Evolutionary conservation across 2,329 filamentous ascomycete species (phyloP).

Genomic region (Malbranchea zuffiana): DNA sequence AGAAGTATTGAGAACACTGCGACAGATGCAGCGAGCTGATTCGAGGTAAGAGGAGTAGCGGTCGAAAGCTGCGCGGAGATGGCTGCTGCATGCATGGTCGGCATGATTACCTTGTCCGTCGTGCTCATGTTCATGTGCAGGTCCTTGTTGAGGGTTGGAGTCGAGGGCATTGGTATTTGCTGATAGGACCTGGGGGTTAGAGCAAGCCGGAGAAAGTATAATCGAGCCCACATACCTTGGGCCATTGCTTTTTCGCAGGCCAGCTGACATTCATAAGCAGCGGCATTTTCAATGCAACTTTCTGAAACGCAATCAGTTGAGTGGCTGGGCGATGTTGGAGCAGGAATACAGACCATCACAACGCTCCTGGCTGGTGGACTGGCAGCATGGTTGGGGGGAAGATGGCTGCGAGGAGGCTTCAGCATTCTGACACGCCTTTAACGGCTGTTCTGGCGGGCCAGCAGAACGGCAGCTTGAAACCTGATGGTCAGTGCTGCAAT

Average conservation of each 20-base stretch:
- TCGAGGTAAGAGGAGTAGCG: slow-evolving; percentile 21
- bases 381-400: no score
- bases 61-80: slow-evolving; percentile 18
- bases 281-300: slow-evolving; percentile 10
- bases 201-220: no score
- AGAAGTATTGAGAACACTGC: slow-evolving; percentile 15
- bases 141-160: no score
- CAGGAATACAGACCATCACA: no score
- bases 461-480: no score
- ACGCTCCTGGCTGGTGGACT: no score
- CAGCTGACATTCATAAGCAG: slow-evolving; percentile 9
- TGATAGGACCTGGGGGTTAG: no score
- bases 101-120: slow-evolving; percentile 15
- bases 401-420: no score
- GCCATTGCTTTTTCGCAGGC: slow-evolving; percentile 5
- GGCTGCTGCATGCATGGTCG: slow-evolving; percentile 16
- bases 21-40: slow-evolving; percentile 20
- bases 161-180: background rate
- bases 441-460: no score
- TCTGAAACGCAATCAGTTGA: slow-evolving; percentile 7
- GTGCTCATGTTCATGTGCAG: slow-evolving; percentile 16
- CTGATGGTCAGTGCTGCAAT: no score
- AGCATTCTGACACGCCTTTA: no score
- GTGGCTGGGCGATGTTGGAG: no score
- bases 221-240: slow-evolving; percentile 30